Base-by-base conservation (phyloP, 306 rosid genomes). In the Cajanus cajan region DNA sequence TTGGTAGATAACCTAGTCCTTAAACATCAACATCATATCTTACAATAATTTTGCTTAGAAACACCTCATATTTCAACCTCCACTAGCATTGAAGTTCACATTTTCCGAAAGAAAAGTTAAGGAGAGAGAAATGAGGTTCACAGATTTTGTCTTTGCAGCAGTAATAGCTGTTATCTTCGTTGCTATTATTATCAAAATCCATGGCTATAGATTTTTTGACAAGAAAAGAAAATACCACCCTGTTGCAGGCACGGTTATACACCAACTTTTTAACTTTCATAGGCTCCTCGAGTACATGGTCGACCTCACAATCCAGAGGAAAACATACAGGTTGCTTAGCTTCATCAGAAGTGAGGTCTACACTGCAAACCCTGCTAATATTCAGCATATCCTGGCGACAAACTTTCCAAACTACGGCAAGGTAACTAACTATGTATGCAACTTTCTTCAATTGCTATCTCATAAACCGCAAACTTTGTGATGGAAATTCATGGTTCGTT, bases 351-450 rank as follows among this genome's bases (percentile, higher is more conserved):
- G 18, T 78, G 94, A 90, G 84, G 80, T 90, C 10, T 88, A 88
- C 86, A 93, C 97, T 25, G 76, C 96, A 8, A 86, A 90, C 31
- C 96, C 92, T 10, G 63, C 7, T 47, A 93, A 89, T 18, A 85
- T 92, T 51, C 92, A 89, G 69, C 79, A 90, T 69, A 83, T 90
- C 0, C 94, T 93, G 25, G 59, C 77, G 54, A 82, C 86, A 4
- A 89, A 85, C 50, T 91, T 89, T 9, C 40, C 74, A 9, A 91
- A 91, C 47, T 90, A 88, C 55, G 89, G 92, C 78, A 91, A 91
- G 94, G 94, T 91, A 81, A 79, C 8, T 52, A 12, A n/a, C n/a
- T n/a, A 9, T 34, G 6, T 2, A 45, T 12, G 19, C 67, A 10
- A 12, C 36, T 55, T 55, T 13, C 41, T 70, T 51, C 69, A 25